Evolutionary conservation across 495 filamentous ascomycete species (phyloP).

Genomic region (Bombardia bombarda): DNA sequence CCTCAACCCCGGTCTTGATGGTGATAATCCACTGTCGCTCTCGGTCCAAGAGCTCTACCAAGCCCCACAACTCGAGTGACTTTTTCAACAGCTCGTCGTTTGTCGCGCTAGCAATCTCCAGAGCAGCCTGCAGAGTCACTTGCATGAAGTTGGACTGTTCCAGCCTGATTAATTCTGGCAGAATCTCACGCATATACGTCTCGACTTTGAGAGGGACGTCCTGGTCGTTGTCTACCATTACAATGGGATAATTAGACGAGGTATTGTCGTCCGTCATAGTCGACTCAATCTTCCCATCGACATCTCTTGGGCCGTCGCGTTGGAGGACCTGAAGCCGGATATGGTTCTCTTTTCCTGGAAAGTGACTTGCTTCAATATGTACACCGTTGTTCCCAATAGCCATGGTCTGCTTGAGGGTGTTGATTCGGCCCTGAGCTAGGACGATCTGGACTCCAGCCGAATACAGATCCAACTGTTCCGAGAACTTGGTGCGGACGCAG

Average conservation of each 20-base stretch:
- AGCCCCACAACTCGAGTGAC: slow-evolving; percentile 67
- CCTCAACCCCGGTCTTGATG: slow-evolving; percentile 24
- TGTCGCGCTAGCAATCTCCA: slow-evolving; percentile 44
- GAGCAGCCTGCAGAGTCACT: slow-evolving; percentile 54
- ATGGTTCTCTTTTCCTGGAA: slow-evolving; percentile 47
- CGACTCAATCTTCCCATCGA: slow-evolving; percentile 28
- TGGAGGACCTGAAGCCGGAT: slow-evolving; percentile 49
- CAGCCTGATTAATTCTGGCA: slow-evolving; percentile 51
- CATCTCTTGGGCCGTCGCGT: slow-evolving; percentile 37
- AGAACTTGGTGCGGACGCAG: slow-evolving; percentile 69
- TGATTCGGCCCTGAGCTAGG: slow-evolving; percentile 58
- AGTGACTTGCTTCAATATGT: slow-evolving; percentile 62
- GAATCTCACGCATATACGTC: slow-evolving; percentile 58
- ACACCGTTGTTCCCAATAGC: slow-evolving; percentile 50
- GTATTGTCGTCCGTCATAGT: slow-evolving; percentile 22
- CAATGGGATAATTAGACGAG: slow-evolving; percentile 33
- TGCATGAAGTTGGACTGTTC: slow-evolving; percentile 64
- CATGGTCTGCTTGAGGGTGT: slow-evolving; percentile 47
- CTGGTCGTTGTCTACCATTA: slow-evolving; percentile 61
- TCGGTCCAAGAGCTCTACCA: slow-evolving; percentile 65
- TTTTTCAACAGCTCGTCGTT: slow-evolving; percentile 57
- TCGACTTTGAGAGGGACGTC: slow-evolving; percentile 62
- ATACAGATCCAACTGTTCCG: slow-evolving; percentile 65
- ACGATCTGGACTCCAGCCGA: slow-evolving; percentile 62
- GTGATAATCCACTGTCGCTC: slow-evolving; percentile 57